Evolutionary conservation across 345 rosid genomes (phyloP).

Genomic region (Hypericum perforatum): DNA sequence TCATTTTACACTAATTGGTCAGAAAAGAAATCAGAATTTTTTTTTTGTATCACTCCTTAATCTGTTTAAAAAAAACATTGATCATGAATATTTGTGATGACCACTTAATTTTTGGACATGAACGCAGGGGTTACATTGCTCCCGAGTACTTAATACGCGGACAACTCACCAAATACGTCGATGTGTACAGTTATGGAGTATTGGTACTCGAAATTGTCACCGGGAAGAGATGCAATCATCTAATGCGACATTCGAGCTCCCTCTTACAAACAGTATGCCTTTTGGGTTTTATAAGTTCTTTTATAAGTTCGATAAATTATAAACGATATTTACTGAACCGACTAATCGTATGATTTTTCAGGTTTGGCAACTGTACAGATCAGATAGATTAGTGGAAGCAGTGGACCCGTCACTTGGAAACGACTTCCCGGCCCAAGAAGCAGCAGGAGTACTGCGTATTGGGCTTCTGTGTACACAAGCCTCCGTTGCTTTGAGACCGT

Average conservation of each 20-base stretch:
- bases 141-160: conserved; percentile 46
- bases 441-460: conserved; percentile 28
- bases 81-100: not conserved
- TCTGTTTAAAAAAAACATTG: too few species aligned
- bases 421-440: conserved; percentile 22
- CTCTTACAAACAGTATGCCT: conserved; percentile 32
- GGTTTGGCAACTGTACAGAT: conserved; percentile 41
- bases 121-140: conserved; percentile 50
- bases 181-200: conserved; percentile 46
- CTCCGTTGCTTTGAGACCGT: conserved; percentile 32
- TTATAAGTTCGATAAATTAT: not conserved
- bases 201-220: conserved; percentile 35
- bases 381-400: conserved; percentile 28
- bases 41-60: too few species aligned
- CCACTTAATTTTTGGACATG: not conserved
- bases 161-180: conserved; percentile 43
- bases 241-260: conserved; percentile 24
- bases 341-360: conserved; percentile 2
- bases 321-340: not conserved
- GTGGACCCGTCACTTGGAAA: conserved; percentile 20
- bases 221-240: conserved; percentile 31
- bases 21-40: too few species aligned
- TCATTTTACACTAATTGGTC: too few species aligned
- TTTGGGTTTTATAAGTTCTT: not conserved
- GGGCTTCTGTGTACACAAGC: conserved; percentile 49